Evolutionary conservation across 2,329 filamentous ascomycete species (phyloP).

Genomic region (Aspergillus sp.): DNA sequence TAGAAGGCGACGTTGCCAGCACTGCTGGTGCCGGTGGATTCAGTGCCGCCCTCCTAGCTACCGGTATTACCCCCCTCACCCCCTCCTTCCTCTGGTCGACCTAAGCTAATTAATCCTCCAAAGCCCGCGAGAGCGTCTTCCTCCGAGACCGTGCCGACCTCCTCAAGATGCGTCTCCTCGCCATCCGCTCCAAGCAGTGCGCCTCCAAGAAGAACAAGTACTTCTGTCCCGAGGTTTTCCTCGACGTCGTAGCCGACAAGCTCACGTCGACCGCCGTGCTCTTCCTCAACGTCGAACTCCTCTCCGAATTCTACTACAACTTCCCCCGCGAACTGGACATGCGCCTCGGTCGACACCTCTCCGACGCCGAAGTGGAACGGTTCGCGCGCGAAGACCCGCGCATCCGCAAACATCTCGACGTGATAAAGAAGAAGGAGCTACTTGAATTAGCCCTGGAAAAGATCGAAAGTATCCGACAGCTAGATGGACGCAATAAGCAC

Average conservation of each 20-base stretch:
- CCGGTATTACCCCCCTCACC: conserved; percentile 60
- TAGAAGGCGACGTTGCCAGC: conserved; percentile 71
- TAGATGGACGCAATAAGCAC: conserved; percentile 73
- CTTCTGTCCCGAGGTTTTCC: conserved; percentile 92
- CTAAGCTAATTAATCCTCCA: conserved; percentile 3
- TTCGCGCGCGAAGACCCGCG: conserved; percentile 94
- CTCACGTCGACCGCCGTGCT: conserved; percentile 92
- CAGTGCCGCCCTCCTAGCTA: conserved; percentile 78
- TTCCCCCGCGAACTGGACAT: conserved; percentile 91
- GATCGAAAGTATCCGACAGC: conserved; percentile 84
- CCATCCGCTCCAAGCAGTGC: conserved; percentile 89
- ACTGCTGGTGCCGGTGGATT: conserved; percentile 88
- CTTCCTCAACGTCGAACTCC: conserved; percentile 93
- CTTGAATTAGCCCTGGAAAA: conserved; percentile 91
- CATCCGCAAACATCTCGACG: conserved; percentile 82
- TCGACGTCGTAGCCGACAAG: conserved; percentile 96
- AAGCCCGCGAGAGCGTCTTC: conserved; percentile 90
- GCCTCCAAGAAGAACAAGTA: conserved; percentile 84
- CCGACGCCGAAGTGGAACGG: conserved; percentile 75
- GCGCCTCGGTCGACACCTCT: conserved; percentile 77
- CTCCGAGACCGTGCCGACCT: conserved; percentile 88
- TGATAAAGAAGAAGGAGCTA: conserved; percentile 87
- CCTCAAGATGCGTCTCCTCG: conserved; percentile 83
- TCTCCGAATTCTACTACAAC: conserved; percentile 97
- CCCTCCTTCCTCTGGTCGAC: not conserved